Evolutionary conservation across 176 grass and related monocot species (phyloP), one percentile per base, ranked within the genome.

Genomic region (Ensete glaucum): DNA sequence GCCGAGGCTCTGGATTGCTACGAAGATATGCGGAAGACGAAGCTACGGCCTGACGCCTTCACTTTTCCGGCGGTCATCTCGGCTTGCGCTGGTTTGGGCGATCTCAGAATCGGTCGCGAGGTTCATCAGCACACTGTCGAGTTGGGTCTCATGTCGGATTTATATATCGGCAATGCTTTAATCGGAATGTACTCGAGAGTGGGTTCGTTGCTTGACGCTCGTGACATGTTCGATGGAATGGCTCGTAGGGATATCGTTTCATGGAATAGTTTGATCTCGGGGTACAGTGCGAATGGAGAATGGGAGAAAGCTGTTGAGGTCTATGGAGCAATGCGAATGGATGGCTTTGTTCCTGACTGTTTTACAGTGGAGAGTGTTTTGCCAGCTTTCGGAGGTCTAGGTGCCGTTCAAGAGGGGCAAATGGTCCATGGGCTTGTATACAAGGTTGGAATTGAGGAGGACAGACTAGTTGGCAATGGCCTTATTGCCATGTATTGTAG

Each of bases 281-380:
- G 72, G 13, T 74, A 29, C 24, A 74, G 22, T 58, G 52, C 72
- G 11, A 58, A 57, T n/a, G 72, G 53, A 29, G 53, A 74, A 24
- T 72, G 70, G 72, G n/a, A 74, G 53, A n/a, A 57, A 74, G 52
- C 72, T 29, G 21, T 19, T 16, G 72, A 74, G 72, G 53, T n/a
- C 19, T 34, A 74, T 57, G 24, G 23, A 15, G 72, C 52, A 56
- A 27, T 74, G 3, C n/a, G 72, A 57, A 74, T 74, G 22, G 17
- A 20, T 9, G 53, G 72, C 6, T 11, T 57, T 23, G 13, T 57
- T 74, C 23, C 53, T 4, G 23, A 74, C 25, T 74, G 51, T 20
- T 73, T 55, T 55, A 73, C 52, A 1, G 71, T 73, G 20, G 52
- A 73, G 51, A 73, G 71, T 56, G n/a, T 74, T 16, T 74, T 74